Conservation (phyloP, 1,139 yeast genomes). For the Nakaseomyces glabratus region DNA sequence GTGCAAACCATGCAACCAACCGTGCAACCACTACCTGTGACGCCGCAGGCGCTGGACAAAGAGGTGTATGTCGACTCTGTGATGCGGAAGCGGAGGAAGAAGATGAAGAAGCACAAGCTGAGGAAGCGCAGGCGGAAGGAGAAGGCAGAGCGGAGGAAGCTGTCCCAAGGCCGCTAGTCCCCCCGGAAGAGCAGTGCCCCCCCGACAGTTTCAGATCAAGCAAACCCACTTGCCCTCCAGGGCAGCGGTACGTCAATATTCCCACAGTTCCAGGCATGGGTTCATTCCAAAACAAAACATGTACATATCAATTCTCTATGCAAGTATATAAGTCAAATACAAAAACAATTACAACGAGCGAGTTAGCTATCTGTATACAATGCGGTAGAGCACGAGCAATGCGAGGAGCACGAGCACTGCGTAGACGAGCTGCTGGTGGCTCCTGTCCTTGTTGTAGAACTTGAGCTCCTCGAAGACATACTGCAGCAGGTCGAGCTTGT, state of each 20-base stretch:
- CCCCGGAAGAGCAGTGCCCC: background rate
- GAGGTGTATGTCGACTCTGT: constrained; percentile 43
- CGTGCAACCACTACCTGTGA: background rate
- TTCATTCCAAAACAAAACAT: no score
- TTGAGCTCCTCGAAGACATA: constrained; percentile 28
- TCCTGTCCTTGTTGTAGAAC: constrained; percentile 16
- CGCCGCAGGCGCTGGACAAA: constrained; percentile 1
- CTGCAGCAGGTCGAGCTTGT: constrained; percentile 1
- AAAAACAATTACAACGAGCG: no score
- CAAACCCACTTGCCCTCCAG: no score
- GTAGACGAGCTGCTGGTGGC: constrained; percentile 15
- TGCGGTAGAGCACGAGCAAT: constrained; percentile 5
- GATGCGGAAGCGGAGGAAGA: constrained; percentile 57
- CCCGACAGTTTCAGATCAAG: no score
- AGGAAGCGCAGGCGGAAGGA: constrained; percentile 57
- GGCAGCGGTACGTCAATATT: no score
- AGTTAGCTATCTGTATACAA: background rate
- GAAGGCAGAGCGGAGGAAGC: constrained; percentile 30
- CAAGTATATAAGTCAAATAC: no score
- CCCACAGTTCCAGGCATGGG: no score
- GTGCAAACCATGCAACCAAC: background rate
- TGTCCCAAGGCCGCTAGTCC: constrained; percentile 23
- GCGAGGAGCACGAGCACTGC: constrained; percentile 12
- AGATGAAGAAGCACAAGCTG: constrained; percentile 66
- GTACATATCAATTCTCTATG: no score